phyloP scores from a whole-genome alignment of 495 filamentous ascomycete species.

The Pyronema omphalodes region DNA sequence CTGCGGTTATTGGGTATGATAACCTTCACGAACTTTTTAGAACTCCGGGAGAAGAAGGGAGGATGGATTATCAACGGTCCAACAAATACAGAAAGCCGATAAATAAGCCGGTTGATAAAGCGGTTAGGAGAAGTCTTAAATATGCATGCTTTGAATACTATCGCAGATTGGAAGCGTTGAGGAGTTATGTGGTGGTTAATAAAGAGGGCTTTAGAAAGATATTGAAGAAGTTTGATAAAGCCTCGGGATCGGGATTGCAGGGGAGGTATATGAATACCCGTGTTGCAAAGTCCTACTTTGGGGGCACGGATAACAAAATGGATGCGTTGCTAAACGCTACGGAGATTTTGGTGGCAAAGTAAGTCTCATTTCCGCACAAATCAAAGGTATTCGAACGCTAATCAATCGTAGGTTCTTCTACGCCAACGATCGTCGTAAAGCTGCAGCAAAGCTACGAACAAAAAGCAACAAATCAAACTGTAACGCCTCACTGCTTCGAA shows the following conservation, averaged over 20 bases:
- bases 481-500: constrained; percentile 57
- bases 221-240: constrained; percentile 97
- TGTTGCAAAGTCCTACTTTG: constrained; percentile 78
- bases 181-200: constrained; percentile 79
- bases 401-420: constrained; percentile 11
- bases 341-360: constrained; percentile 68
- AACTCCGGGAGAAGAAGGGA: background rate
- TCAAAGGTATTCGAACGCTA: background rate
- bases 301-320: constrained; percentile 53
- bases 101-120: constrained; percentile 15
- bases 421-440: constrained; percentile 58
- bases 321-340: constrained; percentile 57
- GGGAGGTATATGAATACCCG: constrained; percentile 78
- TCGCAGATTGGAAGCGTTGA: constrained; percentile 71
- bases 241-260: constrained; percentile 53
- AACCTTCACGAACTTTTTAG: background rate
- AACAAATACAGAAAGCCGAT: constrained; percentile 10
- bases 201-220: constrained; percentile 88
- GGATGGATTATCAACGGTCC: constrained; percentile 13
- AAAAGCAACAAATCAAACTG: constrained; percentile 44
- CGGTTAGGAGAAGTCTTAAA: constrained; percentile 77
- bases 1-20: background rate
- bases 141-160: constrained; percentile 82
- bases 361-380: background rate
- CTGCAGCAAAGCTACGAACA: constrained; percentile 63